phyloP scores from a whole-genome alignment of 257 asterid genomes.

The Pogostemon cablin region DNA sequence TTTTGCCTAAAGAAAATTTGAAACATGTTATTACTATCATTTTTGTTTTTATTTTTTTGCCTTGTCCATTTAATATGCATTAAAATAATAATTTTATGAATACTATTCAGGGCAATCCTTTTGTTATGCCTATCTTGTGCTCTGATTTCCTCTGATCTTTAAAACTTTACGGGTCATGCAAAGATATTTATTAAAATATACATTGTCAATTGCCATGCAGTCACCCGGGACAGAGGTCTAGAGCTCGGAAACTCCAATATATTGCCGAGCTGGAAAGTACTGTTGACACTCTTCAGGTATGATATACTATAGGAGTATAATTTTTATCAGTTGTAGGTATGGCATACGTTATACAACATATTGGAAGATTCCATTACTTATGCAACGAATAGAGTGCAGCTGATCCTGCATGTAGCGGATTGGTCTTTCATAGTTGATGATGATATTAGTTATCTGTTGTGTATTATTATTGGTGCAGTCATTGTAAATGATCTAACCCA shows the following conservation, averaged over 20 bases:
- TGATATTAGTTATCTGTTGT: not conserved
- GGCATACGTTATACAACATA: not conserved
- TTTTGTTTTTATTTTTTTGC: not conserved
- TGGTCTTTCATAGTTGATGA: not conserved
- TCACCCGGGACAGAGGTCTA: constrained; percentile 85
- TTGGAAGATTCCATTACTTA: not conserved
- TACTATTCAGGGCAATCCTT: not conserved
- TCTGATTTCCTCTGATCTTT: not conserved
- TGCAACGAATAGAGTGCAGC: not conserved
- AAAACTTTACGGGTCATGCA: constrained; percentile 5
- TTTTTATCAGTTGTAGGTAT: not conserved
- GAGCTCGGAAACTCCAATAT: constrained; percentile 79
- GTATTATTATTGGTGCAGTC: not conserved
- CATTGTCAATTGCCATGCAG: constrained; percentile 42
- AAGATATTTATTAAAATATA: constrained; percentile 22
- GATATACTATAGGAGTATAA: not conserved
- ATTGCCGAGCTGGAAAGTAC: constrained; percentile 81
- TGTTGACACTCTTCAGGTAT: constrained; percentile 69
- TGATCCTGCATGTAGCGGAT: no score
- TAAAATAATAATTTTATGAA: not conserved
- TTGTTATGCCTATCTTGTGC: not conserved
- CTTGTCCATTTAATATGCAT: not conserved
- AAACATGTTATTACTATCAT: constrained; percentile 14
- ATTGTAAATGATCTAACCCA: not conserved
- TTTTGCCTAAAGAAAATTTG: not conserved